Evolutionary conservation across 73 alveolate genomes (phyloP).

Genomic region (Stentor roeselii): DNA sequence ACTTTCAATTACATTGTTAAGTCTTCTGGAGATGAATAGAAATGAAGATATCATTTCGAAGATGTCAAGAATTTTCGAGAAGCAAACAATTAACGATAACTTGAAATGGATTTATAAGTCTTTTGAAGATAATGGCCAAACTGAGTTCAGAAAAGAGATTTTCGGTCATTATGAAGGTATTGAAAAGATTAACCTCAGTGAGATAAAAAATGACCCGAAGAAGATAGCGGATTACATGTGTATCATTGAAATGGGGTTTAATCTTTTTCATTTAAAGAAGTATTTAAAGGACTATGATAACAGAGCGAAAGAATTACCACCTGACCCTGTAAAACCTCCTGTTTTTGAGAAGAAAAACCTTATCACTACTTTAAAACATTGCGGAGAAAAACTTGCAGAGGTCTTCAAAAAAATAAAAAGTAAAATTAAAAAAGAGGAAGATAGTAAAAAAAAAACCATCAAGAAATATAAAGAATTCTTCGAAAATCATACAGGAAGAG

Average conservation of each 20-base stretch:
- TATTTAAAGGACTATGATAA: slow-evolving; percentile 42
- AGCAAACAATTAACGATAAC: slow-evolving; percentile 42
- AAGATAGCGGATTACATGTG: slow-evolving; percentile 26
- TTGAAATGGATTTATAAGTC: slow-evolving; percentile 38
- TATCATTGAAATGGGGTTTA: slow-evolving; percentile 56
- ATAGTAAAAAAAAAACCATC: slow-evolving; percentile 25
- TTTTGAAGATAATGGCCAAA: slow-evolving; percentile 5
- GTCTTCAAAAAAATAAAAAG: slow-evolving; percentile 24
- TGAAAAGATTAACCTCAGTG: slow-evolving; percentile 27
- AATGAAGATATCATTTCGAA: slow-evolving; percentile 46
- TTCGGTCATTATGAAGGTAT: slow-evolving; percentile 32
- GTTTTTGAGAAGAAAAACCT: slow-evolving; percentile 28
- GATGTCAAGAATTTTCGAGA: slow-evolving; percentile 37
- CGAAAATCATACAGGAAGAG: slow-evolving; percentile 38
- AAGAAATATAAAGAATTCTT: slow-evolving; percentile 42
- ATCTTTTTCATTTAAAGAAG: slow-evolving; percentile 34
- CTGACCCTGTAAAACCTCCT: not conserved
- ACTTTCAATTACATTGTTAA: slow-evolving; percentile 44
- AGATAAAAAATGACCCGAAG: too few species aligned
- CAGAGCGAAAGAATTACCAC: slow-evolving; percentile 24
- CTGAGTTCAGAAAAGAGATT: slow-evolving; percentile 35
- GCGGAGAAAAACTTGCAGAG: slow-evolving; percentile 3
- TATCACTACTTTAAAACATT: not conserved
- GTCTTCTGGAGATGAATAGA: slow-evolving; percentile 47
- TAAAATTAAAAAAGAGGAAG: slow-evolving; percentile 24